A percentile compares a stretch with the other conserved stretches of the same genome.
These are phyloP conservation scores for Trichosporon ovoides DNA, from an alignment of 1,284 basidiomycete genomes.

Conservation along the genomic window DNA sequence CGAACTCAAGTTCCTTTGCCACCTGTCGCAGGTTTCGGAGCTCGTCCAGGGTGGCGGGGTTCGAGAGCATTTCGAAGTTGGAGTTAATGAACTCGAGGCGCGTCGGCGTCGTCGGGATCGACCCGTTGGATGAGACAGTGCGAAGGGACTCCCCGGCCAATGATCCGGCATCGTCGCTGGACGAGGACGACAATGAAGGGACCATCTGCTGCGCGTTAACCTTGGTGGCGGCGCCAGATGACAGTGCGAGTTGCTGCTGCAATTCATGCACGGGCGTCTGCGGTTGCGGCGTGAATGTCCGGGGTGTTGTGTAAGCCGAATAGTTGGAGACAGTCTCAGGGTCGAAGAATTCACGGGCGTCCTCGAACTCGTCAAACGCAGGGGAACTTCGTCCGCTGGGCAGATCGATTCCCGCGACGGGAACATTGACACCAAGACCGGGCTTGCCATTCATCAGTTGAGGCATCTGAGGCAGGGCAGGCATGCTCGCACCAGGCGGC, in stretches of 20 bases:
- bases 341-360: constrained; percentile 3
- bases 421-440: background rate
- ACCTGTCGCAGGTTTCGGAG: constrained; percentile 22
- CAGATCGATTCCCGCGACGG: background rate
- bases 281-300: background rate
- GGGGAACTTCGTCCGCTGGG: background rate
- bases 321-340: background rate
- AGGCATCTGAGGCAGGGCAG: background rate
- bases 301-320: background rate
- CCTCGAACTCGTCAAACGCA: background rate
- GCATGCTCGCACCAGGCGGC: background rate
- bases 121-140: constrained; percentile 7
- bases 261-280: background rate
- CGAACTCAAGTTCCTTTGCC: constrained; percentile 25
- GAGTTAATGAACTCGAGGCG: constrained; percentile 24
- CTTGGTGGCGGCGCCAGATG: background rate
- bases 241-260: background rate
- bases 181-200: background rate
- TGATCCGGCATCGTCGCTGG: constrained; percentile 1
- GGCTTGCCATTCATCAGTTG: background rate
- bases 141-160: constrained; percentile 14
- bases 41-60: constrained; percentile 27
- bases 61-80: constrained; percentile 23
- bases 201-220: background rate
- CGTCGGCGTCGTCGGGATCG: constrained; percentile 12